Evolutionary conservation across 2,329 filamentous ascomycete species (phyloP).

Genomic region (Alternaria brassicae): DNA sequence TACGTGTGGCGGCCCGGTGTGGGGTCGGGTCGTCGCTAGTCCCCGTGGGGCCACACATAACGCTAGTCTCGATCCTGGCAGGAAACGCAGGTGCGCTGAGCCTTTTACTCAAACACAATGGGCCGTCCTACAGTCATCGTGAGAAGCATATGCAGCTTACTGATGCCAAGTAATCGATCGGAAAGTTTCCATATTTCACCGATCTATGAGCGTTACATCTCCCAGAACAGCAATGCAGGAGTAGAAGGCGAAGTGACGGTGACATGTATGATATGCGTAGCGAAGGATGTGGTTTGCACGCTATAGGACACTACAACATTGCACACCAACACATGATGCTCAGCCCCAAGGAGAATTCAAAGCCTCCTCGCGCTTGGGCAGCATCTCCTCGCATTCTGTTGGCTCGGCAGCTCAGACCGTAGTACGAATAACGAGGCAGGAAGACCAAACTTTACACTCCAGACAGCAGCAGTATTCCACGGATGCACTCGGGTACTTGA

Average conservation of each 20-base stretch:
- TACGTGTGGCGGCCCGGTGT: slow-evolving; percentile 11
- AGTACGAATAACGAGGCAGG: background rate
- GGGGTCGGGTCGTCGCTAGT: slow-evolving; percentile 6
- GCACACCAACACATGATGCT: background rate
- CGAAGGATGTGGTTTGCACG: background rate
- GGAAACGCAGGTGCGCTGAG: background rate
- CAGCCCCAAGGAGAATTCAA: background rate
- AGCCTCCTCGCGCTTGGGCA: background rate
- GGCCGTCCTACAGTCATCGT: background rate
- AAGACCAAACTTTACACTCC: background rate
- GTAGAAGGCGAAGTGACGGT: background rate
- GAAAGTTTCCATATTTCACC: background rate
- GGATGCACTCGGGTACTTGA: background rate
- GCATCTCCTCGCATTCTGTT: background rate
- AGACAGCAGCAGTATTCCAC: background rate
- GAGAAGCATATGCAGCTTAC: background rate
- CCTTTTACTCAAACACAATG: background rate
- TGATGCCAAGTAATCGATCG: background rate
- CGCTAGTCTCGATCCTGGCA: background rate
- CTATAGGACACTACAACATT: background rate
- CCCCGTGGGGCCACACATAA: background rate
- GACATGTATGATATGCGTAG: background rate
- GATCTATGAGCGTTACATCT: background rate
- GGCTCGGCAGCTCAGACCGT: background rate
- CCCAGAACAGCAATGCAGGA: background rate